phyloP scores from a whole-genome alignment of 495 filamentous ascomycete genomes.

The Venustampulla echinocandica region DNA sequence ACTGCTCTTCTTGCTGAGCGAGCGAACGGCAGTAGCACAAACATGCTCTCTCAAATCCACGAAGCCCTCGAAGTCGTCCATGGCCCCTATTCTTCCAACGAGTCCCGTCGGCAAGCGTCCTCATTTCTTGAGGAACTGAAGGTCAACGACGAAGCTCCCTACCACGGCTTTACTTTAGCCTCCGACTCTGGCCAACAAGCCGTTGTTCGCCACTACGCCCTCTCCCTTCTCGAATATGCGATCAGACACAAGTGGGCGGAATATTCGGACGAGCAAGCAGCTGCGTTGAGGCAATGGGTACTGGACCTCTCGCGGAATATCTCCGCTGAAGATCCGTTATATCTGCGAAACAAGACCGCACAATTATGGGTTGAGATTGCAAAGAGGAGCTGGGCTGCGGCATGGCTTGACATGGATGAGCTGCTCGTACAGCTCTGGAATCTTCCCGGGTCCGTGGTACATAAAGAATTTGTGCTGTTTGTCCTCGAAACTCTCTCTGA shows the following conservation, averaged over 20 bases:
- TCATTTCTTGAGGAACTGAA: slow-evolving; percentile 78
- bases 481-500: slow-evolving; percentile 91
- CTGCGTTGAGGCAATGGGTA: slow-evolving; percentile 61
- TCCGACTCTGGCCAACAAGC: slow-evolving; percentile 60
- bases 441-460: slow-evolving; percentile 49
- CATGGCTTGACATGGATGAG: slow-evolving; percentile 93
- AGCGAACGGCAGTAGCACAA: slow-evolving; percentile 15
- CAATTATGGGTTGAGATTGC: slow-evolving; percentile 91
- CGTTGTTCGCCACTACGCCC: slow-evolving; percentile 84
- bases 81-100: slow-evolving; percentile 71
- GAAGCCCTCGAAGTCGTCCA: slow-evolving; percentile 81
- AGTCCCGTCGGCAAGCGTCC: slow-evolving; percentile 74
- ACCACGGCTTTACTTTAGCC: slow-evolving; percentile 78
- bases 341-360: slow-evolving; percentile 88
- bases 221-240: slow-evolving; percentile 82
- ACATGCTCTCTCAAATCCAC: slow-evolving; percentile 47
- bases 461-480: slow-evolving; percentile 71
- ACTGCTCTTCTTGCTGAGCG: neutral
- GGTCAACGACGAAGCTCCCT: slow-evolving; percentile 63
- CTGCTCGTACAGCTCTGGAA: slow-evolving; percentile 74
- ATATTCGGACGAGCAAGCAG: slow-evolving; percentile 53
- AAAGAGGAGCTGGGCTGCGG: slow-evolving; percentile 81
- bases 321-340: slow-evolving; percentile 64
- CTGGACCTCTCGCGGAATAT: slow-evolving; percentile 69
- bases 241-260: slow-evolving; percentile 75